Conservation (phyloP, 345 rosid species). For the Brassica nigra region DNA sequence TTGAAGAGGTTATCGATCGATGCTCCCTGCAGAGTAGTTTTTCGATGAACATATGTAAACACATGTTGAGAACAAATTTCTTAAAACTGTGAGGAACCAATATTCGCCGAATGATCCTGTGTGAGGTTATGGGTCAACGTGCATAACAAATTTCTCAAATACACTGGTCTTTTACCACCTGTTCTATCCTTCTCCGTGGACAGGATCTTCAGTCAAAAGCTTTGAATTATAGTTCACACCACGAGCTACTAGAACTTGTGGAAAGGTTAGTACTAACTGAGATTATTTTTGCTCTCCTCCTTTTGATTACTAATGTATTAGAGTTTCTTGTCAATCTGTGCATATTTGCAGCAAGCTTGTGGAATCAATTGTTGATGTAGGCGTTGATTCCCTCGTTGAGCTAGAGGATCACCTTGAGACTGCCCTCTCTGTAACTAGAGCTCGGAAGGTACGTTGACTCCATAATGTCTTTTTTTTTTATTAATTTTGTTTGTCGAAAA, state of each 20-base stretch:
- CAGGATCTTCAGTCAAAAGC: constrained; percentile 35
- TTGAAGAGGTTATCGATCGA: neutral
- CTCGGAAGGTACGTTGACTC: constrained; percentile 35
- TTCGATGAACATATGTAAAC: neutral
- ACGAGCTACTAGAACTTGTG: constrained; percentile 33
- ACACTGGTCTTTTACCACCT: neutral
- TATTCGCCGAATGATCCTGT: neutral
- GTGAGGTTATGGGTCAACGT: neutral
- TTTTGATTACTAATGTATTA: constrained; percentile 17
- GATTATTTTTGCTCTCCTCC: neutral
- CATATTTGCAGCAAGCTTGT: constrained; percentile 30
- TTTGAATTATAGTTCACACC: constrained; percentile 25
- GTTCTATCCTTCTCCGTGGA: neutral
- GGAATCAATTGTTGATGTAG: constrained; percentile 22
- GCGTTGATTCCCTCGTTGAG: constrained; percentile 22
- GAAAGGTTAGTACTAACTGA: constrained; percentile 31
- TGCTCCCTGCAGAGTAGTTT: neutral
- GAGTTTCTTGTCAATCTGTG: constrained; percentile 19
- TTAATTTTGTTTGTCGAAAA: too few species aligned
- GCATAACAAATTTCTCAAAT: neutral
- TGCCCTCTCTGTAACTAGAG: constrained; percentile 36
- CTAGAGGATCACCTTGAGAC: constrained; percentile 33
- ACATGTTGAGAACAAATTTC: neutral
- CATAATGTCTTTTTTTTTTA: neutral
- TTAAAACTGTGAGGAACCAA: neutral